Evolutionary conservation across 495 filamentous ascomycete species (phyloP).

Genomic region (Penicillium cataractarum): DNA sequence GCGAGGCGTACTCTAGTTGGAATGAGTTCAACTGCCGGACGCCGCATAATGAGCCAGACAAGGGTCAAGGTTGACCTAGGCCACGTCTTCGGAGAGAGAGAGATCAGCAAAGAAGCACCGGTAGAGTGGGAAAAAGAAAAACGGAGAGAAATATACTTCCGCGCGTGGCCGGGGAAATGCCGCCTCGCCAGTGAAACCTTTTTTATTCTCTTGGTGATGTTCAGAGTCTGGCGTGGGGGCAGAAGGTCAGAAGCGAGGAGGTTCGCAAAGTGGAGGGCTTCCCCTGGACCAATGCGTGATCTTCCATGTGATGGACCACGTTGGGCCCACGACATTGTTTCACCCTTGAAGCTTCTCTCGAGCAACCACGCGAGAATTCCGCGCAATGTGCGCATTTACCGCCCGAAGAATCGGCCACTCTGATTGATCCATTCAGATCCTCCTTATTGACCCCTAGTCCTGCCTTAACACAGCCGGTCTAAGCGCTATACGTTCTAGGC

Average conservation of each 20-base stretch:
- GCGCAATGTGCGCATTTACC: conserved; percentile 25
- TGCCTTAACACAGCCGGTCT: background rate
- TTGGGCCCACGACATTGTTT: conserved; percentile 36
- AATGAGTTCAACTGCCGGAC: conserved; percentile 18
- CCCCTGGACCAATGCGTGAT: conserved; percentile 29
- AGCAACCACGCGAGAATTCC: conserved; percentile 29
- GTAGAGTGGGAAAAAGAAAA: background rate
- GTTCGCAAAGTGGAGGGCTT: background rate
- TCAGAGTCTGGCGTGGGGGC: background rate
- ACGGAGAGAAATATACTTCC: conserved; percentile 15
- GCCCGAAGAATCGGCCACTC: conserved; percentile 7
- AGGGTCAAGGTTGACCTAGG: background rate
- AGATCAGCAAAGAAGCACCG: background rate
- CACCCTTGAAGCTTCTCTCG: conserved; percentile 19
- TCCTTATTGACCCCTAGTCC: background rate
- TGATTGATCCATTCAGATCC: background rate
- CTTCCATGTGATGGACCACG: conserved; percentile 44
- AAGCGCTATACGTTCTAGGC: conserved; percentile 19
- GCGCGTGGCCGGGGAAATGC: conserved; percentile 27
- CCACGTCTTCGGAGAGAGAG: background rate
- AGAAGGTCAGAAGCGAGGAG: background rate
- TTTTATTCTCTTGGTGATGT: background rate
- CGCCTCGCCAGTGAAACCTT: background rate
- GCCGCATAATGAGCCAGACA: conserved; percentile 9
- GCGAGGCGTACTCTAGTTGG: conserved; percentile 21